These are phyloP conservation scores for Phylloporus sp. DNA, from an alignment of 768 basidiomycete species.

Conservation along the genomic window DNA sequence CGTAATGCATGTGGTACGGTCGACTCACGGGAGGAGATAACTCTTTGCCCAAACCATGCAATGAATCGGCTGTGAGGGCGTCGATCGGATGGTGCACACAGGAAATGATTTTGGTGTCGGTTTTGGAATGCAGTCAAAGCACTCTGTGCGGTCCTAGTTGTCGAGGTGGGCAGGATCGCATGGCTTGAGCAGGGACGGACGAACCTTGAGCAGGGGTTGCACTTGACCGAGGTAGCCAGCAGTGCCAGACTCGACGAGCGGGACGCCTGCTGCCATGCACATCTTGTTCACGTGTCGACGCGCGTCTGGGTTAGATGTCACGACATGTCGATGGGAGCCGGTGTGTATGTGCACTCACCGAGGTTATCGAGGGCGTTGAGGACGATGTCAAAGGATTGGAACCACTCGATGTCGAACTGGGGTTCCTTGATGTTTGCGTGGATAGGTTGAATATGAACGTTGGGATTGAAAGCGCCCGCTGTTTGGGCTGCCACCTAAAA, in stretches of 20 bases:
- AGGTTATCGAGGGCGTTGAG: conserved; percentile 96
- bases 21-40: conserved; percentile 83
- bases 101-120: conserved; percentile 92
- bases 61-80: conserved; percentile 95
- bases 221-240: conserved; percentile 97
- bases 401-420: conserved; percentile 88
- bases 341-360: conserved; percentile 45
- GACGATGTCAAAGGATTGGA: conserved; percentile 85
- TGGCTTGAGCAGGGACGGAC: conserved; percentile 5
- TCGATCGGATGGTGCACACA: conserved; percentile 96
- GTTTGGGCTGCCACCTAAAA: conserved; percentile 76
- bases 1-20: not conserved
- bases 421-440: conserved; percentile 95
- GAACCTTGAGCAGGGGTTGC: conserved; percentile 85
- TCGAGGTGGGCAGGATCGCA: not conserved
- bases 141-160: conserved; percentile 78
- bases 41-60: conserved; percentile 99
- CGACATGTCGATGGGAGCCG: not conserved
- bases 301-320: conserved; percentile 59
- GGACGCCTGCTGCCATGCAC: conserved; percentile 90
- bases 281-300: conserved; percentile 95
- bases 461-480: conserved; percentile 81
- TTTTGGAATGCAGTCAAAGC: conserved; percentile 95
- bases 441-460: conserved; percentile 81
- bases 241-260: conserved; percentile 94